A percentile compares a stretch with the other conserved stretches of the same genome.
Evolutionary conservation across 805 yeast species (phyloP).

Genomic region (Sugiyamaella floridensis): DNA sequence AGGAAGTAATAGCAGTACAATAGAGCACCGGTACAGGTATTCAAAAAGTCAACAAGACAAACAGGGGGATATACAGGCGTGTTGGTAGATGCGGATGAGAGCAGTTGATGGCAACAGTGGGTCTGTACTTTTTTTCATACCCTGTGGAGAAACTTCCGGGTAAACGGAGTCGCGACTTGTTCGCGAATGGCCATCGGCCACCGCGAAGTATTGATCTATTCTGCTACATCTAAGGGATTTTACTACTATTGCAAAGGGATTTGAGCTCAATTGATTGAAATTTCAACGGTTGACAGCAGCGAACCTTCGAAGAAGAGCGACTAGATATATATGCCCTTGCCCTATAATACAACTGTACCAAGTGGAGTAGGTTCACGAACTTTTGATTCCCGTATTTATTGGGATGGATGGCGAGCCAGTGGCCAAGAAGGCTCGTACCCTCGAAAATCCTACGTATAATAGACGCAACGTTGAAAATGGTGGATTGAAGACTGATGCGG

Average conservation of each 20-base stretch:
- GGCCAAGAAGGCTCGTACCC: neutral
- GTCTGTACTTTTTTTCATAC: neutral
- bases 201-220: neutral
- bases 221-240: too few relatives aligned
- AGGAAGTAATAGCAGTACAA: neutral
- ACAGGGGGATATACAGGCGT: neutral
- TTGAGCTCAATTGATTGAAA: too few relatives aligned
- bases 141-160: neutral
- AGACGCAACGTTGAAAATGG: too few relatives aligned
- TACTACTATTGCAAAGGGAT: too few relatives aligned
- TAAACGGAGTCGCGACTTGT: neutral
- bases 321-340: neutral
- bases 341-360: neutral
- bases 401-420: neutral
- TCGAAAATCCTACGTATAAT: too few relatives aligned
- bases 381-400: neutral
- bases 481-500: neutral
- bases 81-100: neutral
- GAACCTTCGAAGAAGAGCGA: neutral
- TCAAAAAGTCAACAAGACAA: neutral
- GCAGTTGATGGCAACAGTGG: neutral
- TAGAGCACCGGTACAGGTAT: neutral
- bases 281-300: too few relatives aligned
- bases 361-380: neutral
- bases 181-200: neutral